Evolutionary conservation across 352 stramenopile genomes (phyloP), one percentile per base, ranked within the genome.

Genomic region (Pythium sukuiense): DNA sequence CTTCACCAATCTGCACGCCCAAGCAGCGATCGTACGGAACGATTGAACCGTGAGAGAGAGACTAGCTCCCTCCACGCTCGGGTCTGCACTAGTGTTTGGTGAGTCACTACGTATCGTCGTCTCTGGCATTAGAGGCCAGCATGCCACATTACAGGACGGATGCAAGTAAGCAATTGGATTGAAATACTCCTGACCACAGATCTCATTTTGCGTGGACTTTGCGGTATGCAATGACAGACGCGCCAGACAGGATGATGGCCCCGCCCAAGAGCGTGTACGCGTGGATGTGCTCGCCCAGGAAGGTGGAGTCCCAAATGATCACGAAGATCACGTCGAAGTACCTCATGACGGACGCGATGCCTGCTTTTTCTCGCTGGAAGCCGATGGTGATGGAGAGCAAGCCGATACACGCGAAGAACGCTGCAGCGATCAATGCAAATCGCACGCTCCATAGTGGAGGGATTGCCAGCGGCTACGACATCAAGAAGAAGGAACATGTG

Each of bases 311-410:
- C 60, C 74, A 73, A 12, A 80, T 57, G 58, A 89, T 76, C 53
- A 91, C 80, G 50, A 88, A 91, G 3, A 91, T 59, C 35, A 91
- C 75, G 69, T 91, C 77, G 49, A 88, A 83, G 67, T 89, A 87
- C 30, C 73, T 70, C 79, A 91, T 85, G 61, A 88, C 79, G 2
- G 79, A 88, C 4, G 71, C 80, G 54, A 91, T 79, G 16, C 79
- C 82, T 0, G 79, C 79, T 48, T 84, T 80, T 37, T 86, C 82
- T 0, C 70, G 70, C 73, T 91, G 79, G 41, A 88, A 83, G 18
- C 82, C 80, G 16, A 76, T 74, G 13, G 82, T 84, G 46, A 87
- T 65, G 53, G 82, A 83, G 48, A 85, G 58, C 53, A 82, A 67
- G 0, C 79, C 80, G 27, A 91, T 45, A 20, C 74, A 72, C 2